Evolutionary conservation across 164 flowering plant species (phyloP).

Genomic region (Houttuynia cordata): DNA sequence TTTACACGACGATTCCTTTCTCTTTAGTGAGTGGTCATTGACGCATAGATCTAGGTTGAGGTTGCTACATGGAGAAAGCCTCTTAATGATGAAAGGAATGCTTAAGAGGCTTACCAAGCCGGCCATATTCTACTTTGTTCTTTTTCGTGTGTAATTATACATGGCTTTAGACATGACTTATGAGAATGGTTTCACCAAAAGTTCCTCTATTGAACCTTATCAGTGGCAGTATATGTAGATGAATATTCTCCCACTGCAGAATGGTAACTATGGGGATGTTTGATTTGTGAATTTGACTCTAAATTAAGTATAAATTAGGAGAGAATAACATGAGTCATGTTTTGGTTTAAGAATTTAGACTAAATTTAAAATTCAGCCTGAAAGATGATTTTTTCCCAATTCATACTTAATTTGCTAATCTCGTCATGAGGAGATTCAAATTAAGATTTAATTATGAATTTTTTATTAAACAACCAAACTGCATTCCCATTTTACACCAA

Average conservation of each 20-base stretch:
- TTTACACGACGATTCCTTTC: slow-evolving; percentile 1
- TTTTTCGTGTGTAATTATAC: slow-evolving; percentile 10
- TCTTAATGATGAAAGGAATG: slow-evolving; percentile 4
- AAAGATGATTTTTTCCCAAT: no score
- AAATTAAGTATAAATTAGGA: no score
- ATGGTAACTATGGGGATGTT: no score
- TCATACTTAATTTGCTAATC: no score
- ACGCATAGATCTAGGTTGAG: slow-evolving; percentile 2
- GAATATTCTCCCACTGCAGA: slow-evolving; percentile 14
- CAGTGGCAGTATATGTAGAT: slow-evolving; percentile 14
- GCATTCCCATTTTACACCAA: no score
- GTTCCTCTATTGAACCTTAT: slow-evolving; percentile 1
- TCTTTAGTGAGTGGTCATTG: not conserved
- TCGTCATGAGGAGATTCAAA: no score
- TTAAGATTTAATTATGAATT: no score
- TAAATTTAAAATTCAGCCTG: no score
- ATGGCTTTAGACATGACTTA: slow-evolving; percentile 1
- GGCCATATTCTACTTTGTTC: slow-evolving; percentile 12
- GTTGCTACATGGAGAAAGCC: slow-evolving; percentile 7
- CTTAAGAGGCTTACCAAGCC: not conserved
- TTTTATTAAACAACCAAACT: no score
- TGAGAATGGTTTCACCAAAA: not conserved
- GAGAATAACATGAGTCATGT: no score
- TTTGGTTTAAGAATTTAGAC: no score
- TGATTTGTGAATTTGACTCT: no score